Evolutionary conservation across 75 land plant species (phyloP), one percentile per base, ranked within the genome.

Genomic region (Larix kaempferi): DNA sequence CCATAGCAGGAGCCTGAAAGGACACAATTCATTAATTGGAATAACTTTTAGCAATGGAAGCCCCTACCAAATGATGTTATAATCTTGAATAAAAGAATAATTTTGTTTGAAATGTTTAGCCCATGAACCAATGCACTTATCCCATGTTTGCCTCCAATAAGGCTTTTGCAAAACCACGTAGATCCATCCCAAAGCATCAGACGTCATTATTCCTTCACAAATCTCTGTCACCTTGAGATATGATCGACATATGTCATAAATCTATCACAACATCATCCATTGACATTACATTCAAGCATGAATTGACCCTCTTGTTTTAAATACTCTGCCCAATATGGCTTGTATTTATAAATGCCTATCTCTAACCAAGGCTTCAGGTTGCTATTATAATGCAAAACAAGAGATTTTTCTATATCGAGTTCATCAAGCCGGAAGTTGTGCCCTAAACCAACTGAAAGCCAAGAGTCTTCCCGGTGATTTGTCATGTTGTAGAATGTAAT

Each of bases 281-380:
- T 84, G 21, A 94, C 86, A 69, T 94, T 91, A 80, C 96, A 94
- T 14, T 88, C 89, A 33, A 77, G 84, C 80, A 94, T 80, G 56
- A 84, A 83, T 44, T 75, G 89, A 49, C 88, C 84, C 27, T 91
- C 90, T 71, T 39, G 64, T 21, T 86, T 82, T 35, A 91, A 75
- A 64, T 63, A 94, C 59, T 83, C 83, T 65, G 72, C 83, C 96
- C 96, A 94, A 61, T 77, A 82, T 2, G 73, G 27, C 65, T 82
- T 91, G 77, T 87, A 89, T 56, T 60, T 84, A 5, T 78, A 79
- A 7, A 94, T 84, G 62, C 94, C 92, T 61, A 94, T 78, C 35
- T 91, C 94, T 22, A 94, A 83, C 96, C 96, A 94, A 19, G 96
- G 96, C 77, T 94, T 94, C 88, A 89, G 82, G 82, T 86, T 84